Percentiles rank a stretch among this genome's conserved stretches.
phyloP scores from a whole-genome alignment of 2,329 filamentous ascomycete species.

The Colletotrichum sp. region DNA sequence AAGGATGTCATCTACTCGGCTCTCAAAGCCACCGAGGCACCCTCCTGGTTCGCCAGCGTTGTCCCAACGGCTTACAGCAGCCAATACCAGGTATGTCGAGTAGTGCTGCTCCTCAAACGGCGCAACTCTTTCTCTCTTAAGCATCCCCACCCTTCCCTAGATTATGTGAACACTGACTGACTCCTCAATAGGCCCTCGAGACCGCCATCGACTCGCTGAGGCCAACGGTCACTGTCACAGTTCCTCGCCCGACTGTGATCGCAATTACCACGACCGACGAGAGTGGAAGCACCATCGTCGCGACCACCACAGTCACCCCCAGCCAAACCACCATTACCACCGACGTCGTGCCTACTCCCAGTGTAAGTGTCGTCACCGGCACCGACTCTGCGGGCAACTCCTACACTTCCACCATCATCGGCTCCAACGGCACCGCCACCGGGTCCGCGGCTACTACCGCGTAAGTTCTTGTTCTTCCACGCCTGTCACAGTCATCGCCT shows the following conservation, averaged over 20 bases:
- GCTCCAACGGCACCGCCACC: background rate
- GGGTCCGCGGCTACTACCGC: constrained; percentile 4
- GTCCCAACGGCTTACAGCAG: constrained; percentile 27
- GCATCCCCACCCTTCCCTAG: background rate
- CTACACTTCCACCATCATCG: constrained; percentile 9
- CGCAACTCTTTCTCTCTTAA: background rate
- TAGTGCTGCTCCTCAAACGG: constrained; percentile 22
- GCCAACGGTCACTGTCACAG: constrained; percentile 6
- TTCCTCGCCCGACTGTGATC: constrained; percentile 20
- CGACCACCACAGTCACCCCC: constrained; percentile 23
- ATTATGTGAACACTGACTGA: background rate
- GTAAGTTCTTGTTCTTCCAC: background rate
- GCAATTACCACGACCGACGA: constrained; percentile 28
- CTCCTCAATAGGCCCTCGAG: constrained; percentile 4
- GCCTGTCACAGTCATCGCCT: background rate
- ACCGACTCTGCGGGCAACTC: constrained; percentile 11
- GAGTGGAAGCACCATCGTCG: constrained; percentile 27
- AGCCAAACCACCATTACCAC: constrained; percentile 7
- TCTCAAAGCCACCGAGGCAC: constrained; percentile 27
- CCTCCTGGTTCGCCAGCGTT: constrained; percentile 31
- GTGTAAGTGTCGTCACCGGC: constrained; percentile 4
- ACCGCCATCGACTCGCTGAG: constrained; percentile 25
- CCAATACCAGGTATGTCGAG: background rate
- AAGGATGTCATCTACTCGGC: constrained; percentile 29
- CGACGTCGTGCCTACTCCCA: background rate